Evolutionary conservation across 371 early-diverging fungal genomes (phyloP), one percentile per base, ranked within the genome.

Genomic region (Rhizopus sp.): DNA sequence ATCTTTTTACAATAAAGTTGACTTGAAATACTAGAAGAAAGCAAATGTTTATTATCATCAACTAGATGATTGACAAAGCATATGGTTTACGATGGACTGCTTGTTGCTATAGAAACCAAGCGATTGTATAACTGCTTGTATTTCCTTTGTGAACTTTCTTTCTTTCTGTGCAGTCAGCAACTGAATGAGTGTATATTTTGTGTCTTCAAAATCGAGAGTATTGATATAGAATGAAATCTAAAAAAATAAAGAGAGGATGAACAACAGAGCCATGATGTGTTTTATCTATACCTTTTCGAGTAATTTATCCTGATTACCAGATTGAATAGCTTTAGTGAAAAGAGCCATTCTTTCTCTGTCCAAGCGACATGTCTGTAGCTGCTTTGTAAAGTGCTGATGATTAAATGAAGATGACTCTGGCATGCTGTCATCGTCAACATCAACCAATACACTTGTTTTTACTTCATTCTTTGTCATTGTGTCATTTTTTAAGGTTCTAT

Each of bases 271-370:
- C 23, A 7, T 37, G 30, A 29, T 16, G 15, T 37, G n/a, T 9
- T 50, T 4, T 3, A 0, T 23, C 23, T n/a, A 32, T 47, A 64
- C 68, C 41, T 58, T 47, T 42, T 51, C 47, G 0, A 64, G 39
- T n/a, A 68, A 29, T 17, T 44, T 34, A 4, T 64, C 51, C 8
- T 67, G 53, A 10, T 56, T 6, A 12, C 51, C 54, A 6, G 62
- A 50, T n/a, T 58, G 34, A 3, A 67, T 50, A 7, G 47, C 67
- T 13, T 50, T 30, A 13, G 56, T 44, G 0, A 76, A 30, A 6
- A 70, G 29, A n/a, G 15, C n/a, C n/a, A 72, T 30, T 1, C 68
- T 60, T 58, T 77, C 78, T 38, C 78, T 63, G 49, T 77, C 78
- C 35, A 77, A 33, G 5, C 74, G 70, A 50, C 70, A 73, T 35